phyloP scores from a whole-genome alignment of 306 rosid species.

The barrel medic (Medicago truncatula) region DNA sequence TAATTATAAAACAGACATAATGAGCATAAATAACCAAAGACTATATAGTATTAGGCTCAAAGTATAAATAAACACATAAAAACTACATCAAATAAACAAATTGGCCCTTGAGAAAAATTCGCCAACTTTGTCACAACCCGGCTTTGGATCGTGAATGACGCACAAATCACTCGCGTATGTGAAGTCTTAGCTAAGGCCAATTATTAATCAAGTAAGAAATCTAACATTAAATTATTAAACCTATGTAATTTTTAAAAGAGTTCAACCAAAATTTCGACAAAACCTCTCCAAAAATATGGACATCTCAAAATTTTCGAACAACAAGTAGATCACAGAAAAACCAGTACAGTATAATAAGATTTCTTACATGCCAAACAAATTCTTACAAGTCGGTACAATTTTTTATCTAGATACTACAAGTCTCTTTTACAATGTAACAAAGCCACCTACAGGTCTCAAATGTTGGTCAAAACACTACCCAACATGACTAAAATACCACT shows the following conservation, averaged over 20 bases:
- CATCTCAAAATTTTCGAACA: neutral
- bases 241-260: neutral
- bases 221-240: neutral
- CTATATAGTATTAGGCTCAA: neutral
- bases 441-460: neutral
- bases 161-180: neutral
- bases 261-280: neutral
- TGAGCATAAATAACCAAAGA: slow-evolving; percentile 8
- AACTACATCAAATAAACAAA: neutral
- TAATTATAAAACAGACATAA: neutral
- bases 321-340: neutral
- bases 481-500: neutral
- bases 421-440: neutral
- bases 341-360: neutral
- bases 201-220: neutral
- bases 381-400: neutral
- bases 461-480: neutral
- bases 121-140: neutral
- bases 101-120: neutral
- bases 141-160: neutral
- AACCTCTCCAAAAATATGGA: neutral
- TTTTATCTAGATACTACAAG: neutral
- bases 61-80: neutral
- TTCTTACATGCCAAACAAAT: neutral
- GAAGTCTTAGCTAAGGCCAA: neutral